Evolutionary conservation across 1,284 basidiomycete genomes (phyloP), one percentile per base, ranked within the genome.

Genomic region (Cryptococcus maquisensis): DNA sequence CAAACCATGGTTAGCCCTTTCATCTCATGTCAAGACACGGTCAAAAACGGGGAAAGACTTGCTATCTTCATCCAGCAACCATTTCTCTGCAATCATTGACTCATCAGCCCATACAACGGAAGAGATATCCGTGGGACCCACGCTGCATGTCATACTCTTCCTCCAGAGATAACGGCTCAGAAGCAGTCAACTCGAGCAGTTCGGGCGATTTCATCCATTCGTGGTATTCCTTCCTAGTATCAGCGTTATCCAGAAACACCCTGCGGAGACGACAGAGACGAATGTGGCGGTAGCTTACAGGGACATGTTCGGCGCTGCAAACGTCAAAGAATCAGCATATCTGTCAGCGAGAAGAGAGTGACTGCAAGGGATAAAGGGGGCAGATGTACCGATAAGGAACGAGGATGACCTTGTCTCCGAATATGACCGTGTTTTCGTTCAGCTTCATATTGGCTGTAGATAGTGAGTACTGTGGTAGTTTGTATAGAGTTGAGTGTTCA

Each of bases 101-200:
- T 40, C n/a, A 15, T 40, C 39, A 40, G 39, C n/a, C 20, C 13
- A 40, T 32, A 32, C 28, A 32, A 23, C 15, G 20, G 15, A 4
- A 15, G 5, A 3, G 18, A 7, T 37, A 45, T 32, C 3, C 13
- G 26, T n/a, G 8, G 23, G 10, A 78, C 84, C 53, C 66, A 91
- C 90, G 79, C 73, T 97, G 93, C 93, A 98, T 97, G 20, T 87
- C 86, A 61, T 87, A 86, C 68, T 97, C 95, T 68, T 95, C 84
- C 51, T 88, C 85, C 10, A 93, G 77, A 0, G 81, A 83, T 38
- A 98, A 79, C 6, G 86, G 85, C 66, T 96, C 92, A 52, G 88
- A 92, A 1, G 93, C 92, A 0, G 92, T 98, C 35, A 87, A 79
- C 59, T 84, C 81, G 48, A 86, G 82, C 48, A 98, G 78, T 59